Base-by-base conservation (phyloP, 371 early-diverging fungal species). In the Catenaria anguillulae region DNA sequence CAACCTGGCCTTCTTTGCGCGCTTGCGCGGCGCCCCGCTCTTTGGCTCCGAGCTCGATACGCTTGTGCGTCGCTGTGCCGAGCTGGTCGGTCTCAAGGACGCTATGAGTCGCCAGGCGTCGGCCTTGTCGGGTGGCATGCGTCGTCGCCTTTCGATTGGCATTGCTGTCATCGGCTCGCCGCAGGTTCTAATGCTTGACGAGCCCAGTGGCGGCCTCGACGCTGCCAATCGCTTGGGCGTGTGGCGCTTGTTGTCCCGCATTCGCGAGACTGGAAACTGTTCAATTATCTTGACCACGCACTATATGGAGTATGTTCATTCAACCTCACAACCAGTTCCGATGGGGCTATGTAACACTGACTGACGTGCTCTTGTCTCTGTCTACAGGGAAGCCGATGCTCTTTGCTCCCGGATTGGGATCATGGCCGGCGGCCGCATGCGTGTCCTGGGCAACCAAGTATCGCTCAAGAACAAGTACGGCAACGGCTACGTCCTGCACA, bases 151-250 rank as follows among this genome's bases (percentile, higher is more conserved):
- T 12, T 77, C 78, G 40, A 71, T 84, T 29, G 81, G 78, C 34
- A 75, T 82, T 29, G 77, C 82, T 10, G 62, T 81, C 31, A 70
- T 85, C 8, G 81, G 79, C 15, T 68, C 70, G 56, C 82, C 86
- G 3, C 68, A 64, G 17, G 71, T 82, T 46, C 58, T 83, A 2
- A 76, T 85, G 65, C 56, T 83, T 50, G 86, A 85, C 65, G 86
- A 84, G 60, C 83, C 83, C 19, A 80, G 83, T 0, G 75, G 75
- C 0, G 79, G 79, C n/a, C 70, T 80, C 19, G 80, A 80, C 64
- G 65, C 72, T 4, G 67, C 68, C 29, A 68, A 69, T 48, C 64
- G 78, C 33, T 68, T 72, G 23, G 46, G 61, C 36, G 72, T 79
- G 34, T 79, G 80, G 80, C 61, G 65, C 33, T 62, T 69, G 50